Conservation (phyloP, 225 moss, liverwort and hornwort genomes). For the Sphagnum contortum region DNA sequence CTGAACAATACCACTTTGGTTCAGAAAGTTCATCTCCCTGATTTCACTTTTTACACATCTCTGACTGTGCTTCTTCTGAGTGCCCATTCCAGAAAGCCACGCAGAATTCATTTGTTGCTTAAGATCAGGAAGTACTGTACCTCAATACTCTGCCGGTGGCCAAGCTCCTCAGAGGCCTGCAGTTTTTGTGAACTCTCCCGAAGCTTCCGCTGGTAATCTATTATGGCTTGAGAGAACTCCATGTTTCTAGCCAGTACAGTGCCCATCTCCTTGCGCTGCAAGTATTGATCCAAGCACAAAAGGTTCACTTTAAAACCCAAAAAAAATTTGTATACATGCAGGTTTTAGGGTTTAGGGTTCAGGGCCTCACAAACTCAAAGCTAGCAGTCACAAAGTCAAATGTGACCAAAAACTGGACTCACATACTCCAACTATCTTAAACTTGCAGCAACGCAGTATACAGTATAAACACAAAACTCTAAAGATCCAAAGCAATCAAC, state of each 20-base stretch:
- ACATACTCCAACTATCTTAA: no score
- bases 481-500: no score
- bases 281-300: not conserved
- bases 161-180: constrained; percentile 74
- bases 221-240: constrained; percentile 90
- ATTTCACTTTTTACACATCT: not conserved
- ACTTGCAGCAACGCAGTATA: no score
- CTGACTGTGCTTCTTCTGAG: not conserved
- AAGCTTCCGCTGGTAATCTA: constrained; percentile 79
- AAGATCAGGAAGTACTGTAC: constrained; percentile 8
- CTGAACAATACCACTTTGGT: constrained; percentile 11
- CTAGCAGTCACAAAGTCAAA: no score
- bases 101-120: not conserved
- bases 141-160: constrained; percentile 64
- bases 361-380: no score
- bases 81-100: not conserved
- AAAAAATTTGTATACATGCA: not conserved
- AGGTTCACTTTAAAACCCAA: not conserved
- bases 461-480: no score
- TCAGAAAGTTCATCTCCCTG: not conserved
- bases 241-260: constrained; percentile 73
- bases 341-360: no score
- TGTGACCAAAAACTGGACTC: no score
- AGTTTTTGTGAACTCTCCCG: constrained; percentile 67
- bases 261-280: constrained; percentile 85